A percentile compares a stretch with the other conserved stretches of the same genome.
Evolutionary conservation across 2,329 filamentous ascomycete species (phyloP).

Genomic region (Clathrospora elynae): DNA sequence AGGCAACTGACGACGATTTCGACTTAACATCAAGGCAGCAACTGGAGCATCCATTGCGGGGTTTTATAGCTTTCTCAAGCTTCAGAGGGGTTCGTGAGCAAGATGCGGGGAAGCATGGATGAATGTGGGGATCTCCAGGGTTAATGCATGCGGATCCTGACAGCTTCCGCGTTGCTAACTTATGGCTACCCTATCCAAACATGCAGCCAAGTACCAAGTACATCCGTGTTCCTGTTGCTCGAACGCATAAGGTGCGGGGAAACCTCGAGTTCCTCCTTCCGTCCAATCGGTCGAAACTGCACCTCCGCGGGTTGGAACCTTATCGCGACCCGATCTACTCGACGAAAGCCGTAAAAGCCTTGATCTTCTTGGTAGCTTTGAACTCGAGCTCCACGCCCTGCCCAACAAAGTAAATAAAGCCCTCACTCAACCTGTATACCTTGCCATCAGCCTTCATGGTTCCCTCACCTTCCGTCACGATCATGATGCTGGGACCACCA

Average conservation of each 20-base stretch:
- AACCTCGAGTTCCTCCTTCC: constrained; percentile 9
- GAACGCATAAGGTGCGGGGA: constrained; percentile 20
- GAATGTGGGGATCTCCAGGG: constrained; percentile 27
- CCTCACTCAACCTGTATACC: constrained; percentile 62
- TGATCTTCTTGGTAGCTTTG: constrained; percentile 51
- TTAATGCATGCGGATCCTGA: constrained; percentile 34
- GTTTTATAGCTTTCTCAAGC: constrained; percentile 33
- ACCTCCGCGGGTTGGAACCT: constrained; percentile 22
- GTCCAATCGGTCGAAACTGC: constrained; percentile 25
- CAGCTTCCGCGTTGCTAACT: constrained; percentile 7
- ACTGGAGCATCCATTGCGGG: constrained; percentile 17
- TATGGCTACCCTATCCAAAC: constrained; percentile 2
- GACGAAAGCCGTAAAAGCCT: constrained; percentile 57
- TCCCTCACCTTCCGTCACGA: constrained; percentile 66
- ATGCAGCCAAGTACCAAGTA: constrained; percentile 1
- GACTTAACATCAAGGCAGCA: neutral
- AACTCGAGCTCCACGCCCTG: constrained; percentile 59
- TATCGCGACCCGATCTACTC: constrained; percentile 37
- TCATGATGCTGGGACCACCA: constrained; percentile 66
- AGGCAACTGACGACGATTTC: neutral
- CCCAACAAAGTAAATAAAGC: constrained; percentile 70
- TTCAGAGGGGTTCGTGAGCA: constrained; percentile 14
- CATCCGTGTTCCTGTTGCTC: constrained; percentile 1
- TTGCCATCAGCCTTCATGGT: constrained; percentile 60
- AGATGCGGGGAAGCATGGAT: constrained; percentile 39